Evolutionary conservation across 441 rosid genomes (phyloP).

Genomic region (Erodium texanum): DNA sequence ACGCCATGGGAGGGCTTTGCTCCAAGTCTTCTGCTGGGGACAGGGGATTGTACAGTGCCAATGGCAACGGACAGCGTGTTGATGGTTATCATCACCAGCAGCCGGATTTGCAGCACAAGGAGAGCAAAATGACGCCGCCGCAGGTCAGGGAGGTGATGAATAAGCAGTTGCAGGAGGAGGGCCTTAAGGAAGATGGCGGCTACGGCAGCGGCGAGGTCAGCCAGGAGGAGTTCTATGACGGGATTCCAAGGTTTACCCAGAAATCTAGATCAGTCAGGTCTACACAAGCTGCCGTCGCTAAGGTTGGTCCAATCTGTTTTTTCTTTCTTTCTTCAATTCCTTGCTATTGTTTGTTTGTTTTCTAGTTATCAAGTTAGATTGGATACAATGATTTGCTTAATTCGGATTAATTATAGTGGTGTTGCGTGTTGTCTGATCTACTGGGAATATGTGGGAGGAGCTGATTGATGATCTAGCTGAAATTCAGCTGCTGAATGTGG

Average conservation of each 20-base stretch:
- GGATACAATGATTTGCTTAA: background rate
- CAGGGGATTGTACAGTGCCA: background rate
- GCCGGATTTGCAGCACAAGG: background rate
- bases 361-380: background rate
- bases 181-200: background rate
- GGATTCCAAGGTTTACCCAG: conserved; percentile 1
- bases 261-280: conserved; percentile 10
- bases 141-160: background rate
- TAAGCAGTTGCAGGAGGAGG: conserved; percentile 1
- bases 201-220: conserved; percentile 6
- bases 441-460: background rate
- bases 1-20: conserved; percentile 10
- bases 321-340: background rate
- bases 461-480: background rate
- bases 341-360: background rate
- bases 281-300: conserved; percentile 7
- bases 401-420: background rate
- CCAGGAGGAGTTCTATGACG: conserved; percentile 10
- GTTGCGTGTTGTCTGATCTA: background rate
- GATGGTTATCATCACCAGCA: background rate
- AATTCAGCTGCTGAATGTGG: background rate
- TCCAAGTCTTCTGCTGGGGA: background rate
- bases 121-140: background rate
- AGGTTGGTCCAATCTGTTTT: background rate
- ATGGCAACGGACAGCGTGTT: background rate